Percentiles rank a stretch among this genome's conserved stretches.
Evolutionary conservation across 345 rosid species (phyloP).

Genomic region (Eucalyptus cladocalyx): DNA sequence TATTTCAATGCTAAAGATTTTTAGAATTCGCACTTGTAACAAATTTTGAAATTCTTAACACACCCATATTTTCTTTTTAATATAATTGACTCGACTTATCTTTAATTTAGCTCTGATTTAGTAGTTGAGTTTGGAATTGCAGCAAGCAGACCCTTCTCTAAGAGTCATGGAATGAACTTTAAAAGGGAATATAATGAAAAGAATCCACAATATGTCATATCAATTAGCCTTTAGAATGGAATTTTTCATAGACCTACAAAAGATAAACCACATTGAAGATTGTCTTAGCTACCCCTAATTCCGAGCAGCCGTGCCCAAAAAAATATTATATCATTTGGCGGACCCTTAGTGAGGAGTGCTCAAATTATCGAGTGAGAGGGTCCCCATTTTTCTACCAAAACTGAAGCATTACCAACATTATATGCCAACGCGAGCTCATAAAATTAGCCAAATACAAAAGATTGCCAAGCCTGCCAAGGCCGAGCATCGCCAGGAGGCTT

Average conservation of each 20-base stretch:
- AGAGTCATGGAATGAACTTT: not conserved
- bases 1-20: not conserved
- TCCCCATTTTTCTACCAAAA: not conserved
- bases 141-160: not conserved
- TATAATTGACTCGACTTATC: not conserved
- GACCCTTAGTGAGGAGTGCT: not conserved
- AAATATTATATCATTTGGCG: not conserved
- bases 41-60: not conserved
- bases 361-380: not conserved
- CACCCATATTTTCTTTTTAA: not conserved
- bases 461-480: not conserved
- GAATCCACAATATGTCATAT: not conserved
- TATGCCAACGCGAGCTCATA: not conserved
- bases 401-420: not conserved
- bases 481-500: not conserved
- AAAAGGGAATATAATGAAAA: not conserved
- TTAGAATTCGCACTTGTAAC: rapidly evolving
- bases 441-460: not conserved
- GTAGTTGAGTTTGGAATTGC: not conserved
- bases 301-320: not conserved
- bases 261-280: not conserved
- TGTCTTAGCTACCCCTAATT: not conserved
- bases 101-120: not conserved
- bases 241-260: not conserved
- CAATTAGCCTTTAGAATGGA: not conserved